phyloP scores from a whole-genome alignment of 805 yeast genomes.

The Yarrowia sp. region DNA sequence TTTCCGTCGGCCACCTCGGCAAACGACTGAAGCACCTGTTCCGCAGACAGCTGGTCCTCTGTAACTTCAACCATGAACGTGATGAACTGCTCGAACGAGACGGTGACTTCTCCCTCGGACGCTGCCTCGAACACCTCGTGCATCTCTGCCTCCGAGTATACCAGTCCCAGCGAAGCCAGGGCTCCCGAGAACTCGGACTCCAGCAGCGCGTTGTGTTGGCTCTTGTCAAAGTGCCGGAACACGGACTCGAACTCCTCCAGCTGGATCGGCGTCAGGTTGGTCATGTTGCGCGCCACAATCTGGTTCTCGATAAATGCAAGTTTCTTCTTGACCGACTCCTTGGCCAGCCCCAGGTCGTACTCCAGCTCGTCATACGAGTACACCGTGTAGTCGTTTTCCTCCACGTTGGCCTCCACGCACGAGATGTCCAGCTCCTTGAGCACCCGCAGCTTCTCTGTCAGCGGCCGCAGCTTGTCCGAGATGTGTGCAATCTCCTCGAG shows the following conservation, averaged over 20 bases:
- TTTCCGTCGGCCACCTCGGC: slow-evolving; percentile 44
- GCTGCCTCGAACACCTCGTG: slow-evolving; percentile 42
- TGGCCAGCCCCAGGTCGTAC: slow-evolving; percentile 42
- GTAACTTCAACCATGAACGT: slow-evolving; percentile 43
- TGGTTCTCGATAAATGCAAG: slow-evolving; percentile 46
- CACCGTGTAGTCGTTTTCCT: slow-evolving; percentile 42
- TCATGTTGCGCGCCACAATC: slow-evolving; percentile 40
- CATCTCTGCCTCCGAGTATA: slow-evolving; percentile 40
- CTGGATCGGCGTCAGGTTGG: slow-evolving; percentile 41
- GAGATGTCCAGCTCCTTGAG: slow-evolving; percentile 35
- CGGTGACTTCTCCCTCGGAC: slow-evolving; percentile 33
- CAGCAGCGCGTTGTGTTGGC: slow-evolving; percentile 42
- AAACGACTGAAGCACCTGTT: slow-evolving; percentile 44
- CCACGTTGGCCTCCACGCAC: slow-evolving; percentile 41
- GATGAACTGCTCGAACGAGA: slow-evolving; percentile 39
- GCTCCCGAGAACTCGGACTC: slow-evolving; percentile 47
- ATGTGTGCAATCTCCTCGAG: slow-evolving; percentile 40
- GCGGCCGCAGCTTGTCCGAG: slow-evolving; percentile 41
- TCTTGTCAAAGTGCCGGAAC: slow-evolving; percentile 45
- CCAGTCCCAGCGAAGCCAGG: slow-evolving; percentile 45
- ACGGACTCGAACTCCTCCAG: slow-evolving; percentile 47
- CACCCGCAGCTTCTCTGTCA: slow-evolving; percentile 37
- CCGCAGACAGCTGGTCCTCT: slow-evolving; percentile 42
- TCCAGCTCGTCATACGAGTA: slow-evolving; percentile 43
- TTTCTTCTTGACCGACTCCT: slow-evolving; percentile 42